Evolutionary conservation across 2,329 filamentous ascomycete species (phyloP).

Genomic region (Fusarium incarnatum): DNA sequence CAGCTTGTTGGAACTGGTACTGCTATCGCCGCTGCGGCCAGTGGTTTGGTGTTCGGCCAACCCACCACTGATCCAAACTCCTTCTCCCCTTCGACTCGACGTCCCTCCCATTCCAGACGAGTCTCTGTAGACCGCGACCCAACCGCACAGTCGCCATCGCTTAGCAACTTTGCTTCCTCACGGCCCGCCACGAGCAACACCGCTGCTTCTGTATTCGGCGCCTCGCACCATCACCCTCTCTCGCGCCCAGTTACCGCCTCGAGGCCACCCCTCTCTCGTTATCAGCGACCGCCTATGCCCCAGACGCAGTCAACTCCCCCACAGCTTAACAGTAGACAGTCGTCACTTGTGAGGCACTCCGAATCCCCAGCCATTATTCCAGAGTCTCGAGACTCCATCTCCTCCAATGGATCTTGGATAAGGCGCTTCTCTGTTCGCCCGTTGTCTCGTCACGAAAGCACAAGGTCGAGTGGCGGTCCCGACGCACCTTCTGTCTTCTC

Average conservation of each 20-base stretch:
- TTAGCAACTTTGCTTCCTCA: constrained; percentile 48
- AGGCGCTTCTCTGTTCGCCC: constrained; percentile 76
- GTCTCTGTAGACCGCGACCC: constrained; percentile 53
- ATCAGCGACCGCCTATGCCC: constrained; percentile 53
- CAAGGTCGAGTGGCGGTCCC: constrained; percentile 72
- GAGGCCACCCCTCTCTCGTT: constrained; percentile 54
- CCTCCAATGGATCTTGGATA: constrained; percentile 77
- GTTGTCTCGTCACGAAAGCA: constrained; percentile 71
- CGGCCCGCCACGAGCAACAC: constrained; percentile 60
- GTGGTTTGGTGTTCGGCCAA: constrained; percentile 70
- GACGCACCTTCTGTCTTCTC: constrained; percentile 76
- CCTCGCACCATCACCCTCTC: constrained; percentile 47
- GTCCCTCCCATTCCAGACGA: constrained; percentile 46
- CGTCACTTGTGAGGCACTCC: constrained; percentile 56
- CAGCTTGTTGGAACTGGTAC: constrained; percentile 72
- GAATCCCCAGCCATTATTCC: constrained; percentile 54
- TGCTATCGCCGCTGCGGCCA: constrained; percentile 70
- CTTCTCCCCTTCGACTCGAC: constrained; percentile 46
- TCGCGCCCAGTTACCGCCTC: constrained; percentile 50
- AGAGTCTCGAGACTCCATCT: constrained; percentile 68
- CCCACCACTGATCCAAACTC: constrained; percentile 57
- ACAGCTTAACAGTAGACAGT: constrained; percentile 55
- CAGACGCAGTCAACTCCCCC: constrained; percentile 58
- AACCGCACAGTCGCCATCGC: constrained; percentile 42
- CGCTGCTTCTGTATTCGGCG: constrained; percentile 48